Conservation (phyloP, 2,329 filamentous ascomycete species). For the Aspergillus fischeri region DNA sequence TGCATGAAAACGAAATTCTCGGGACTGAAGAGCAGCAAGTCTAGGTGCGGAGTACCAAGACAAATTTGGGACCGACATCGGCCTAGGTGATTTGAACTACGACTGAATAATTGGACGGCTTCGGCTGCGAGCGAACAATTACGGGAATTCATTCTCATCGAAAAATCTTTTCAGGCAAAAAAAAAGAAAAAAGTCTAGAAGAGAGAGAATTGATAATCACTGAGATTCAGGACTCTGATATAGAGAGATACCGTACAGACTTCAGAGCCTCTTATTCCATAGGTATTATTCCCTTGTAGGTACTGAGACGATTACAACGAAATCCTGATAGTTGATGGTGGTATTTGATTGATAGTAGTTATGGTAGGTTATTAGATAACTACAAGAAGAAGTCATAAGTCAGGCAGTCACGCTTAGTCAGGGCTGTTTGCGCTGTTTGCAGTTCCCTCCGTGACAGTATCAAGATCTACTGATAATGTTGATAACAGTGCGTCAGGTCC, state of each 20-base stretch:
- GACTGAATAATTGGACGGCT: background rate
- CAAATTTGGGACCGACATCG: constrained; percentile 11
- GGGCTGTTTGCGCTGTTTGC: no score
- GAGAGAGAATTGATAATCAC: constrained; percentile 15
- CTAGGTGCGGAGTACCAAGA: background rate
- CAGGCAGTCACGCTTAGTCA: no score
- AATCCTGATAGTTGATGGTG: no score
- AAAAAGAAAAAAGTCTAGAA: constrained; percentile 1
- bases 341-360: no score
- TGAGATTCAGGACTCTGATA: background rate
- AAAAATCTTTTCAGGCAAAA: background rate
- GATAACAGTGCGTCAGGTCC: no score
- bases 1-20: background rate
- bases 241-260: background rate
- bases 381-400: no score
- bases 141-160: background rate
- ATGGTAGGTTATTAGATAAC: no score
- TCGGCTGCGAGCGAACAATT: no score
- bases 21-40: background rate
- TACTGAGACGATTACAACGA: no score
- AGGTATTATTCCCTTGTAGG: background rate
- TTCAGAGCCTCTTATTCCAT: background rate
- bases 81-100: constrained; percentile 1
- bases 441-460: no score
- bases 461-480: background rate